Base-by-base conservation (phyloP, 768 basidiomycete species). In the Rhizopogon rudus region DNA sequence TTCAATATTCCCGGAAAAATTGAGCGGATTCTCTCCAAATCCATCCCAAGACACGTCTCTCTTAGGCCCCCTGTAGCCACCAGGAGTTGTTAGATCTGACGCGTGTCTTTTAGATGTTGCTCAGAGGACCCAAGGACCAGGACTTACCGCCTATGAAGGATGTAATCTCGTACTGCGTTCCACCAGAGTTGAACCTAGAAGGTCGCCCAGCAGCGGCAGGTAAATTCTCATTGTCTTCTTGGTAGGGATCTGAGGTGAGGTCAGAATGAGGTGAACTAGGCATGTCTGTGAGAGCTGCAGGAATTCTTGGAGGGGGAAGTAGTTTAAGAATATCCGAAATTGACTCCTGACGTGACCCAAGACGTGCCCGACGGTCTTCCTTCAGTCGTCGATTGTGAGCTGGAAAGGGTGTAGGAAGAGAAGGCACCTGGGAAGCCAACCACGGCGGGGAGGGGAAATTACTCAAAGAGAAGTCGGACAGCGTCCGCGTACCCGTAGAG, bases 141-240 rank as follows among this genome's bases (percentile, higher is more conserved):
- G 51, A 60, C 78, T 56, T 55, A 78, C 79, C 66, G 42, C 71
- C 82, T 59, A 89, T 86, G 63, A 89, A 88, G 1, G 87, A 88
- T 14, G 87, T 89, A 17, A 88, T 84, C 55, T 88, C 87, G 61
- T 82, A 87, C 55, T 79, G 81, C 0, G 78, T 84, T 13, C 73
- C 81, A 10, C 63, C 68, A n/a, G 82, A 81, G 43, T 73, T 69
- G 46, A 68, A 63, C 53, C 71, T 67, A 20, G 59, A 52, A 42
- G 49, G 44, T 41, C 57, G 59, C 40, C 60, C 58, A 9, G 61
- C 57, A n/a, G 59, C 54, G 3, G 44, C 41, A 46, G 60, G 45
- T 41, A 62, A 41, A 6, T 45, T 17, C 41, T 57, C 53, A 13
- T 50, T 60, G 9, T 61, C 60, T 55, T 57, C 61, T 2, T 50